These are phyloP conservation scores for Basidiobolus meristosporus DNA, from an alignment of 371 early-diverging fungal species.

Conservation along the genomic window DNA sequence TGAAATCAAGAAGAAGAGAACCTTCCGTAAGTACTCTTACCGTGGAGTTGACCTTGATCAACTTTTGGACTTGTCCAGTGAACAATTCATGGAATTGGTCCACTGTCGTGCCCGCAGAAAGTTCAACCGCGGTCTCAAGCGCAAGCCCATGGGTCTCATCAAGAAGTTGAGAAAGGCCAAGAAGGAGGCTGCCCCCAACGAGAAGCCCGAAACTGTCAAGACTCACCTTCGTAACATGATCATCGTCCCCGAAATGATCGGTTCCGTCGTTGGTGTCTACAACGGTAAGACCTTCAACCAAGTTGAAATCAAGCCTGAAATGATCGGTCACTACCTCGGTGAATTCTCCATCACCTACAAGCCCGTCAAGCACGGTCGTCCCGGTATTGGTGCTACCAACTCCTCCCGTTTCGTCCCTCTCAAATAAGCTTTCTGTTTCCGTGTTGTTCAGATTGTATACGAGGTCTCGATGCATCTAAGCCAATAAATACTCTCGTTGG, in stretches of 20 bases:
- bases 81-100: slow-evolving; percentile 86
- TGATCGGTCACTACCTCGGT: slow-evolving; percentile 95
- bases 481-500: too few species aligned
- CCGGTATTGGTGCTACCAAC: slow-evolving; percentile 98
- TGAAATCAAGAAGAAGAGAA: slow-evolving; percentile 67
- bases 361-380: slow-evolving; percentile 98
- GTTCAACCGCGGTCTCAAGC: too few species aligned
- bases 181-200: slow-evolving; percentile 67
- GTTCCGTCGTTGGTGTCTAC: too few species aligned
- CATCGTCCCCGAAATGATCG: too few species aligned
- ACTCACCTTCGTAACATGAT: too few species aligned
- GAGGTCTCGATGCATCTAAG: too few species aligned
- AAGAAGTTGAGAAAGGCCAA: slow-evolving; percentile 92
- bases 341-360: slow-evolving; percentile 94
- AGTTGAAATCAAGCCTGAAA: too few species aligned
- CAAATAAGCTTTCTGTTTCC: too few species aligned
- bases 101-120: too few species aligned
- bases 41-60: slow-evolving; percentile 94
- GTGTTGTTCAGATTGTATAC: too few species aligned
- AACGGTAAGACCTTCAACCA: too few species aligned
- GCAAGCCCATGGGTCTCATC: slow-evolving; percentile 91
- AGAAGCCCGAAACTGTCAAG: too few species aligned
- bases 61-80: slow-evolving; percentile 85
- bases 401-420: slow-evolving; percentile 80
- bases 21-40: slow-evolving; percentile 98